Percentiles rank a stretch among this genome's conserved stretches.
These are phyloP conservation scores for Breviolum minutum DNA, from an alignment of 73 alveolate species.

Conservation along the genomic window DNA sequence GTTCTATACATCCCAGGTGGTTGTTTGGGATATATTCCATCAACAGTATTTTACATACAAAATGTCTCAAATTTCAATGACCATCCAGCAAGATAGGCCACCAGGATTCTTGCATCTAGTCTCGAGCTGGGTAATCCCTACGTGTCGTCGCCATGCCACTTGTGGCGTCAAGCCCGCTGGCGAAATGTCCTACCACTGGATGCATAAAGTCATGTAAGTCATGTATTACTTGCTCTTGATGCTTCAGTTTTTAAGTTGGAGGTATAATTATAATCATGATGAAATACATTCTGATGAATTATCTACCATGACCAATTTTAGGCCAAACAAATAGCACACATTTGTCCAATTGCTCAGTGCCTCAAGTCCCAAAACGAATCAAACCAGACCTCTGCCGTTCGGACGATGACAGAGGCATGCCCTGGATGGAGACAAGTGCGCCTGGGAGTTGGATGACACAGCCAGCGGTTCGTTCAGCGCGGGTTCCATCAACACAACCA, in stretches of 20 bases:
- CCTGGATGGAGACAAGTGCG: conserved; percentile 60
- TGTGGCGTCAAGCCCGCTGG: conserved; percentile 28
- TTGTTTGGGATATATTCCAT: too few species aligned
- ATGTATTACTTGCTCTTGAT: too few species aligned
- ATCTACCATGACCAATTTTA: neutral
- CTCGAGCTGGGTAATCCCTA: neutral
- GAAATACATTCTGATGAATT: neutral
- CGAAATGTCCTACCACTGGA: conserved; percentile 8
- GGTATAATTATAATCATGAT: neutral
- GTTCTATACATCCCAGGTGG: too few species aligned
- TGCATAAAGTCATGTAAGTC: neutral
- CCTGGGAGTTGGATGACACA: conserved; percentile 11
- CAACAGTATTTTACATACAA: too few species aligned
- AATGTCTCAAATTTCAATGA: too few species aligned
- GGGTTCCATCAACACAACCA: neutral
- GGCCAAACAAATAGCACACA: neutral
- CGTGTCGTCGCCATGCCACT: conserved; percentile 84
- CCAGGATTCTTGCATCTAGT: neutral
- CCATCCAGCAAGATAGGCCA: too few species aligned
- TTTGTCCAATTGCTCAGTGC: neutral
- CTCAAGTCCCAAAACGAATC: neutral
- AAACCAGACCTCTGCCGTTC: neutral
- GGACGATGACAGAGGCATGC: conserved; percentile 3
- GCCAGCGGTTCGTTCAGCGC: too few species aligned
- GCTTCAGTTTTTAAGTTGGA: neutral